phyloP scores from a whole-genome alignment of 306 rosid species.

The Quercus suber region DNA sequence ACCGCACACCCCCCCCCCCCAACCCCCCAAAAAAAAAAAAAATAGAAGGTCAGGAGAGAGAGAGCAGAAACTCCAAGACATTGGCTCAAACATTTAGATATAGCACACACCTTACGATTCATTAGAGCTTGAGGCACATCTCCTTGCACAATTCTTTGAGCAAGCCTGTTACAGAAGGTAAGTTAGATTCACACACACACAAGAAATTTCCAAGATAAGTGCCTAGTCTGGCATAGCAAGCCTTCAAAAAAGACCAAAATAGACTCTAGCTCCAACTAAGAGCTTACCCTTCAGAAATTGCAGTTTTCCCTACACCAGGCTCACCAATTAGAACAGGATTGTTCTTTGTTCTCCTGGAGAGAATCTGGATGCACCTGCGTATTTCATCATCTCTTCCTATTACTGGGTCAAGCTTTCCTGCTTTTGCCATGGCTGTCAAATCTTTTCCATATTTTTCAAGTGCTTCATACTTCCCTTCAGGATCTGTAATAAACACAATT shows the following conservation, averaged over 20 bases:
- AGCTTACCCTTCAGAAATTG: slow-evolving; percentile 95
- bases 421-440: slow-evolving; percentile 92
- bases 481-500: slow-evolving; percentile 59
- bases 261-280: slow-evolving; percentile 5
- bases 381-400: slow-evolving; percentile 99
- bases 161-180: slow-evolving; percentile 63
- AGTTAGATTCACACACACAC: slow-evolving; percentile 1
- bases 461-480: slow-evolving; percentile 97
- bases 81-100: slow-evolving; percentile 3
- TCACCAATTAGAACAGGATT: slow-evolving; percentile 98
- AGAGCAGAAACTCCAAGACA: neutral
- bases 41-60: slow-evolving; percentile 1
- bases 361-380: slow-evolving; percentile 98
- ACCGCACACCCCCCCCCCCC: neutral
- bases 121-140: slow-evolving; percentile 98
- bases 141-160: slow-evolving; percentile 97
- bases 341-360: slow-evolving; percentile 97
- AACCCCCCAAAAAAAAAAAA: neutral
- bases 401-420: slow-evolving; percentile 97
- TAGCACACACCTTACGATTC: slow-evolving; percentile 80
- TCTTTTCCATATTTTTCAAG: slow-evolving; percentile 96
- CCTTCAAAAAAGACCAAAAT: neutral
- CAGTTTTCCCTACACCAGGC: slow-evolving; percentile 99
- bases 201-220: slow-evolving; percentile 1
- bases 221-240: neutral